Evolutionary conservation across 257 asterid genomes (phyloP).

Genomic region (Apocynum venetum): DNA sequence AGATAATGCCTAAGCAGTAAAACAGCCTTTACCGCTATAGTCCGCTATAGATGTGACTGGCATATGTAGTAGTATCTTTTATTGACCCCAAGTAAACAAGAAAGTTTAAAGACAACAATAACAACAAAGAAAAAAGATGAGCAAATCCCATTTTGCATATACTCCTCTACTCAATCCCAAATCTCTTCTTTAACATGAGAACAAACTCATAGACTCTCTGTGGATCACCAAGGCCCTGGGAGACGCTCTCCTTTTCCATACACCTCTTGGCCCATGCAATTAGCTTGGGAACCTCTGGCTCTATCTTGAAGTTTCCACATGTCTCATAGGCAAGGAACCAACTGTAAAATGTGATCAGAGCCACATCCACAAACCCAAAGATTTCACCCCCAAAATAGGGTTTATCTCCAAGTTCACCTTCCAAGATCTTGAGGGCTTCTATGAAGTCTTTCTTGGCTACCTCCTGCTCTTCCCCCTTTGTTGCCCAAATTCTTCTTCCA

Average conservation of each 20-base stretch:
- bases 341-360: slow-evolving; percentile 24
- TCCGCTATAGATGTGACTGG: too few relatives aligned
- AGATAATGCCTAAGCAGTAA: too few relatives aligned
- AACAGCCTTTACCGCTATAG: not conserved
- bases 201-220: slow-evolving; percentile 22
- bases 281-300: slow-evolving; percentile 23
- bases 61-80: too few relatives aligned
- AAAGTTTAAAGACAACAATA: not conserved
- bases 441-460: slow-evolving; percentile 29
- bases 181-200: slow-evolving; percentile 10
- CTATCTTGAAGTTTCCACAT: slow-evolving; percentile 30
- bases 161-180: slow-evolving; percentile 12
- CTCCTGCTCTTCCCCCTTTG: slow-evolving; percentile 39
- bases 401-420: slow-evolving; percentile 40
- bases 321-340: slow-evolving; percentile 39
- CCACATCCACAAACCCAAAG: slow-evolving; percentile 35
- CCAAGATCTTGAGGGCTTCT: slow-evolving; percentile 27
- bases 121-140: not conserved
- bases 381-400: slow-evolving; percentile 47
- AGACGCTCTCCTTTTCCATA: slow-evolving; percentile 25
- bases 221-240: slow-evolving; percentile 29
- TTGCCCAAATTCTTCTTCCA: slow-evolving; percentile 25
- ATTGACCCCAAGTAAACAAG: not conserved
- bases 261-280: slow-evolving; percentile 28
- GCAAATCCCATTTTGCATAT: not conserved